Evolutionary conservation across 2,329 filamentous ascomycete species (phyloP).

Genomic region (Cercospora sp.): DNA sequence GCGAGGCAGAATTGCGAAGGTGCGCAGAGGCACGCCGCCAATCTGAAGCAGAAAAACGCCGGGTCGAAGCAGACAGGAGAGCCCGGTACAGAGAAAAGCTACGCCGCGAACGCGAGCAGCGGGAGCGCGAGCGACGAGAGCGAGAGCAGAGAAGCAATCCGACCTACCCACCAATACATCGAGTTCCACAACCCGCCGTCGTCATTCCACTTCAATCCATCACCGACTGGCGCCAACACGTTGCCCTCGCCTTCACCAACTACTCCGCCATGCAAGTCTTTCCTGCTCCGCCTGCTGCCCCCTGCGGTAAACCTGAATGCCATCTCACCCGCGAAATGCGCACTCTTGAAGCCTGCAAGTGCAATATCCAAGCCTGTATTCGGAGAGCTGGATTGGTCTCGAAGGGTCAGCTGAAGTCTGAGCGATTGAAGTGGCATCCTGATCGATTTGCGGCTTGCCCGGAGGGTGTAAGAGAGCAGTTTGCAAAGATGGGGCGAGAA

Average conservation of each 20-base stretch:
- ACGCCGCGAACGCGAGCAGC: background rate
- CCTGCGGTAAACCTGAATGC: background rate
- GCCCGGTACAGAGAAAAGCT: background rate
- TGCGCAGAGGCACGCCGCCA: background rate
- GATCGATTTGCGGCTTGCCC: constrained; percentile 18
- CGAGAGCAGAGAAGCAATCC: background rate
- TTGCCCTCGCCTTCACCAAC: background rate
- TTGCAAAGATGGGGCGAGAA: constrained; percentile 18
- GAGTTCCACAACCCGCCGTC: background rate
- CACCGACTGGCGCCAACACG: background rate
- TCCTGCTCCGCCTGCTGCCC: background rate
- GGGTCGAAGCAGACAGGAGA: background rate
- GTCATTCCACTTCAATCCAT: background rate
- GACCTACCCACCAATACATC: background rate
- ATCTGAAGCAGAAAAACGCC: background rate
- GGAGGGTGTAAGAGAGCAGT: background rate
- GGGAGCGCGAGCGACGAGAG: background rate
- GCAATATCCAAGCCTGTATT: background rate
- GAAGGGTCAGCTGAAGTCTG: background rate
- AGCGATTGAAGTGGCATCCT: constrained; percentile 14
- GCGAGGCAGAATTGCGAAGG: background rate
- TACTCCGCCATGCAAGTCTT: background rate
- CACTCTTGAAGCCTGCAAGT: background rate
- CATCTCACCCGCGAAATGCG: background rate
- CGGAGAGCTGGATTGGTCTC: background rate